Percentiles rank a stretch among this genome's conserved stretches.
Conservation (phyloP, 768 basidiomycete species). For the Boletus rufocinnamomeus region DNA sequence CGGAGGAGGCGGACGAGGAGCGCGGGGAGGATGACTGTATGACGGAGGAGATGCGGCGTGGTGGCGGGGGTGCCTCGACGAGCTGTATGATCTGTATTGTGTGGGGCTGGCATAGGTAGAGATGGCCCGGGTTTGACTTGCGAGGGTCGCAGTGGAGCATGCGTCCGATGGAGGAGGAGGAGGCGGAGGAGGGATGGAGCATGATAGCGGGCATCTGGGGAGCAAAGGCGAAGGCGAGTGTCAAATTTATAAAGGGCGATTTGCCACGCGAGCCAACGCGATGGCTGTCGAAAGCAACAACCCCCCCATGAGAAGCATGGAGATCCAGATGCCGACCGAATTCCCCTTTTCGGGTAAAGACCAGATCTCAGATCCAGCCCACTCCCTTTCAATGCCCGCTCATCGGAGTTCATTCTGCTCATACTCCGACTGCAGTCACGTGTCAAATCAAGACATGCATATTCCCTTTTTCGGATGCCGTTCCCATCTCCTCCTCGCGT, state of each 20-base stretch:
- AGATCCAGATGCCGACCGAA: constrained; percentile 14
- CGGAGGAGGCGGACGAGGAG: constrained; percentile 41
- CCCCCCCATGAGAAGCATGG: constrained; percentile 23
- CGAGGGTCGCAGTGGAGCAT: constrained; percentile 34
- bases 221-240: constrained; percentile 6
- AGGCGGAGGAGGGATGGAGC: constrained; percentile 27
- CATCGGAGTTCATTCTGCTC: not conserved
- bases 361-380: constrained; percentile 27
- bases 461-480: constrained; percentile 14
- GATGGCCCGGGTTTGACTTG: constrained; percentile 42
- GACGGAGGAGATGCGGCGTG: constrained; percentile 41
- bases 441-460: constrained; percentile 14
- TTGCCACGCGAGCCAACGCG: constrained; percentile 33
- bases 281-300: constrained; percentile 8
- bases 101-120: constrained; percentile 51
- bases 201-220: constrained; percentile 28
- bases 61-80: constrained; percentile 60
- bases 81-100: constrained; percentile 72
- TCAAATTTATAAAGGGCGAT: constrained; percentile 24
- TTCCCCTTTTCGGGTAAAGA: constrained; percentile 7
- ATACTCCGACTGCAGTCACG: constrained; percentile 18
- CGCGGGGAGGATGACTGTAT: constrained; percentile 40
- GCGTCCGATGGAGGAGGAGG: constrained; percentile 24
- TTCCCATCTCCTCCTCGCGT: constrained; percentile 20
- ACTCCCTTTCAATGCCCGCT: not conserved